phyloP scores from a whole-genome alignment of 768 basidiomycete genomes.

The Wakefieldia striispora region DNA sequence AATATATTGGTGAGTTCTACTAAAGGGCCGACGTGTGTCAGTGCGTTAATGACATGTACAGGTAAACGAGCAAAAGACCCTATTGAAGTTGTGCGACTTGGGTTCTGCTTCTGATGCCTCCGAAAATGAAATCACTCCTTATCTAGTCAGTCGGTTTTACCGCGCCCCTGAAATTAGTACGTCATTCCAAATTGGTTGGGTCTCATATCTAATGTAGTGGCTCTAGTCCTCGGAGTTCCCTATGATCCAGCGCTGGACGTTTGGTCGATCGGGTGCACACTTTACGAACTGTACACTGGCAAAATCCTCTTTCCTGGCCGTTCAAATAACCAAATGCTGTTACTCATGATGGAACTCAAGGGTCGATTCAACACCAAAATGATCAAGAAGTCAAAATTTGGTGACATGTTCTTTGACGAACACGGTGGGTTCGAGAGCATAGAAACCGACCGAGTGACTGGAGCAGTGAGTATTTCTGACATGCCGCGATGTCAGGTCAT shows the following conservation, averaged over 20 bases:
- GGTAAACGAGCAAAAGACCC: conserved; percentile 94
- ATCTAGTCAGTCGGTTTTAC: conserved; percentile 96
- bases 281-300: conserved; percentile 94
- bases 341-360: conserved; percentile 97
- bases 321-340: conserved; percentile 96
- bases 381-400: conserved; percentile 94
- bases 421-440: conserved; percentile 82
- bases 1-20: conserved; percentile 81
- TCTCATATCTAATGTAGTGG: conserved; percentile 14
- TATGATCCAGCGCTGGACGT: conserved; percentile 93
- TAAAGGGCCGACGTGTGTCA: conserved; percentile 9
- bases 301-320: conserved; percentile 97
- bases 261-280: conserved; percentile 96
- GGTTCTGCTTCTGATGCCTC: conserved; percentile 95
- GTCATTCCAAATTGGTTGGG: conserved; percentile 25
- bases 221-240: conserved; percentile 85
- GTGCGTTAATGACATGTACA: conserved; percentile 31
- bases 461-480: conserved; percentile 57
- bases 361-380: conserved; percentile 91
- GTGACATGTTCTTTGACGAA: conserved; percentile 91
- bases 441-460: conserved; percentile 82
- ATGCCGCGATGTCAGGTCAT: conserved; percentile 5
- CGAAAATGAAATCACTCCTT: conserved; percentile 97
- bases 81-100: conserved; percentile 92
- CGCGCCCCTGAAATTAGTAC: conserved; percentile 98